These are phyloP conservation scores for Sergeia podlipaevii DNA, from an alignment of 208 protist genomes.

Conservation along the genomic window DNA sequence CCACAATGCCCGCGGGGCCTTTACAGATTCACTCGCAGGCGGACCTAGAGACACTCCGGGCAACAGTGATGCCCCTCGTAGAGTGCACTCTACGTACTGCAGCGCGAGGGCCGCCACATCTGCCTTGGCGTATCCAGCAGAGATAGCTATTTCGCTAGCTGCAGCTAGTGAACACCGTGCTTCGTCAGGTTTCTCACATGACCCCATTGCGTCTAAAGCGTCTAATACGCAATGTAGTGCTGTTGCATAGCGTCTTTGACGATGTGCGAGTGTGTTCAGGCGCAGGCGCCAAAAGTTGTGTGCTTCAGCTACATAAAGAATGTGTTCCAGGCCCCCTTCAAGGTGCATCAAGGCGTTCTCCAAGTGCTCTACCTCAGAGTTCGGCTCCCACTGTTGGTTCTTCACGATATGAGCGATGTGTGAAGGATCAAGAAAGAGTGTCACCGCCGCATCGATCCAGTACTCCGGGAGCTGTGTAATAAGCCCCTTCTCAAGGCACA, in stretches of 20 bases:
- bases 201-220: background rate
- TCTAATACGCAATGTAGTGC: constrained; percentile 47
- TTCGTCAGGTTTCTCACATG: constrained; percentile 3
- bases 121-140: constrained; percentile 5
- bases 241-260: constrained; percentile 42
- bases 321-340: constrained; percentile 26
- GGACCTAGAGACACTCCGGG: constrained; percentile 12
- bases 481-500: too few relatives aligned
- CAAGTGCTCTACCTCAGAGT: constrained; percentile 16
- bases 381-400: too few relatives aligned
- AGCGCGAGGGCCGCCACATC: constrained; percentile 18
- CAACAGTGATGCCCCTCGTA: constrained; percentile 29
- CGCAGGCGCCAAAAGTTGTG: constrained; percentile 37
- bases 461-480: too few relatives aligned
- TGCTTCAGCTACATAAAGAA: constrained; percentile 41
- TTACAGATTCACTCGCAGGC: constrained; percentile 19
- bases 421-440: too few relatives aligned
- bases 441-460: too few relatives aligned
- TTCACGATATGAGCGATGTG: too few relatives aligned
- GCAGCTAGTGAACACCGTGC: constrained; percentile 20
- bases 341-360: constrained; percentile 64
- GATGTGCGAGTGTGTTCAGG: constrained; percentile 41
- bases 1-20: constrained; percentile 35
- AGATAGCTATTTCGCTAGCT: constrained; percentile 11
- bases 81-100: constrained; percentile 27